phyloP scores from a whole-genome alignment of 805 yeast species.

The Blastobotrys americana region DNA sequence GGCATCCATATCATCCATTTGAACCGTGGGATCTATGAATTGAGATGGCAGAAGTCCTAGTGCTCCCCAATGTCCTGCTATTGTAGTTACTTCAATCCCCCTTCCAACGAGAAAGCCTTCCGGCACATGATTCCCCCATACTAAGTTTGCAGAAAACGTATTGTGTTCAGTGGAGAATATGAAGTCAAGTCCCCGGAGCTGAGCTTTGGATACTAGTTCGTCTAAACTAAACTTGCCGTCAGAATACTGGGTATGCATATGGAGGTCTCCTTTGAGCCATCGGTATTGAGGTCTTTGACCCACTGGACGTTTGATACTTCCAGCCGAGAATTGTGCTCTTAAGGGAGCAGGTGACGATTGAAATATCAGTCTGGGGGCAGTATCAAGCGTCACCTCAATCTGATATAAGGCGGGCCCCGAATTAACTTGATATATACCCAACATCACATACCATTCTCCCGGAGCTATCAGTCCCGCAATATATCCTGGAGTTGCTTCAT shows the following conservation, averaged over 20 bases:
- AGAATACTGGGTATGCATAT: constrained; percentile 9
- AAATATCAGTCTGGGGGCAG: background rate
- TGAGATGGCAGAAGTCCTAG: constrained; percentile 9
- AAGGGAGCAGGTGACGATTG: background rate
- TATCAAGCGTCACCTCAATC: background rate
- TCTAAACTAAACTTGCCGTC: constrained; percentile 8
- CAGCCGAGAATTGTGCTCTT: background rate
- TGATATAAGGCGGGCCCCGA: background rate
- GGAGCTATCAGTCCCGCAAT: constrained; percentile 7
- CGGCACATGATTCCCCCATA: constrained; percentile 12
- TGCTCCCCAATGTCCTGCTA: constrained; percentile 15
- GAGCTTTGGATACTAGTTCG: constrained; percentile 6
- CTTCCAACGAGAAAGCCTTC: constrained; percentile 8
- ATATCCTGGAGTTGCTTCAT: constrained; percentile 10
- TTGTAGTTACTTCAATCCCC: constrained; percentile 14
- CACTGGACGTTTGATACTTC: background rate
- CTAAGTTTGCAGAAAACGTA: constrained; percentile 11
- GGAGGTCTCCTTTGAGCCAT: constrained; percentile 15
- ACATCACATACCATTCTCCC: constrained; percentile 6
- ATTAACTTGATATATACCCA: constrained; percentile 2
- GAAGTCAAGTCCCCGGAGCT: constrained; percentile 7
- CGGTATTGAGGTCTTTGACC: background rate
- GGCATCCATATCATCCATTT: constrained; percentile 3
- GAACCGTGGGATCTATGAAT: constrained; percentile 10
- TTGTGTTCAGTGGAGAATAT: constrained; percentile 15